phyloP scores from a whole-genome alignment of 257 asterid species.

The Phtheirospermum japonicum region DNA sequence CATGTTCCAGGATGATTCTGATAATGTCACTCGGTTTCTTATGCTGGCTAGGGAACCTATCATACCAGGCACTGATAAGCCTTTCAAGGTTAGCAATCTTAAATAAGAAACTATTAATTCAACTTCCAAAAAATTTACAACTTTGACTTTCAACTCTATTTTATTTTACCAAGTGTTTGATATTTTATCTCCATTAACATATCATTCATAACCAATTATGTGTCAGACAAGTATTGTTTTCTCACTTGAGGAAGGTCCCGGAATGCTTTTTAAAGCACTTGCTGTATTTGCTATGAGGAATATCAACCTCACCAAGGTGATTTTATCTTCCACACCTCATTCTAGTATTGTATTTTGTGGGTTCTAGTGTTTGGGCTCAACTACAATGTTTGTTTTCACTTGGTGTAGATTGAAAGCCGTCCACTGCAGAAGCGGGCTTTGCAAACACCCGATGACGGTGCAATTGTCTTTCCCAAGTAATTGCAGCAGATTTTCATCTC shows the following conservation, averaged over 20 bases:
- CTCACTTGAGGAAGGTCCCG: slow-evolving; percentile 99
- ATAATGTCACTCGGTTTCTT: slow-evolving; percentile 93
- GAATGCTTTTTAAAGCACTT: slow-evolving; percentile 96
- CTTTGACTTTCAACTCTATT: neutral
- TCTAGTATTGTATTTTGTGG: slow-evolving; percentile 9
- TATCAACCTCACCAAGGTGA: slow-evolving; percentile 92
- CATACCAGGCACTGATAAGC: slow-evolving; percentile 85
- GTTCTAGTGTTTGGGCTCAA: slow-evolving; percentile 19
- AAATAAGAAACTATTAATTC: neutral
- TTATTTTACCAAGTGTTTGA: neutral
- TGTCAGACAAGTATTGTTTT: slow-evolving; percentile 93
- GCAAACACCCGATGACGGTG: slow-evolving; percentile 52
- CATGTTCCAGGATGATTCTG: slow-evolving; percentile 78
- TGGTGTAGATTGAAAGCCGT: slow-evolving; percentile 89
- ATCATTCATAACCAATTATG: slow-evolving; percentile 15
- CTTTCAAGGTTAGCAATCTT: slow-evolving; percentile 73
- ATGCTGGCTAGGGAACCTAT: slow-evolving; percentile 98
- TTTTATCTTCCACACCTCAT: neutral
- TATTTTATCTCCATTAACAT: slow-evolving; percentile 16
- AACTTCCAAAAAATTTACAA: neutral
- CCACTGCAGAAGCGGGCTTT: slow-evolving; percentile 86
- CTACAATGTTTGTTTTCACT: slow-evolving; percentile 8
- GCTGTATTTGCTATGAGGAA: slow-evolving; percentile 94
- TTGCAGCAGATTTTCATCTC: slow-evolving; percentile 24
- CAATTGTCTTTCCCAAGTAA: slow-evolving; percentile 71